Evolutionary conservation across 768 basidiomycete genomes (phyloP), one percentile per base, ranked within the genome.

Genomic region (Scleroderma citrinum): DNA sequence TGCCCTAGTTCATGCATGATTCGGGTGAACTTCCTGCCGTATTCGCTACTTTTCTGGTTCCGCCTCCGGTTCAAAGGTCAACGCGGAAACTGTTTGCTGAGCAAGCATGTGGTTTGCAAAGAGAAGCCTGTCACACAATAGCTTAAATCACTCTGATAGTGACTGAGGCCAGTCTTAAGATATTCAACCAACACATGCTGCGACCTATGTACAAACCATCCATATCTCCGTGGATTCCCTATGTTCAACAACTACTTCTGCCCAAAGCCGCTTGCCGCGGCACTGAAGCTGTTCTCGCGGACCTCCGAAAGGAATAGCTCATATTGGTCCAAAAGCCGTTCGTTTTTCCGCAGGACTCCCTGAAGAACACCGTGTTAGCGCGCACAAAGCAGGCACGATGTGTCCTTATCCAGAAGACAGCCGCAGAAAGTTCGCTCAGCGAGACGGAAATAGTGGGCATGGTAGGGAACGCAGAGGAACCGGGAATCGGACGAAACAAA

Each of bases 351-450:
- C 52, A 88, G 74, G 46, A 99, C 89, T 63, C 97, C 94, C 26
- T 89, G 83, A 39, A 97, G 85, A 34, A 96, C 79, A 29, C 86
- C 83, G 56, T 97, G 90, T 53, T 90, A 83, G 8, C 85, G 78
- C 1, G 85, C 91, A 59, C 95, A 97, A 24, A 80, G 77, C 0
- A 92, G 92, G 60, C 96, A 99, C 57, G 95, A 86, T 0, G 84
- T 81, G 47, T 95, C 92, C 54, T 91, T 80, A 52, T 94, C 92
- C 14, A 81, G 80, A n/a, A 97, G 66, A 59, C 92, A 97, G 41
- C 94, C 95, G n/a, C n/a, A n/a, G 45, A 26, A 44, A 21, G 7
- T 17, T 20, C 17, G 19, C 26, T 32, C 34, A 49, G 34, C 17
- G 21, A 43, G 7, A 49, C 8, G 2, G 41, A 32, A 35, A 14